Conservation (phyloP, 345 rosid species). For the Salix purpurea region DNA sequence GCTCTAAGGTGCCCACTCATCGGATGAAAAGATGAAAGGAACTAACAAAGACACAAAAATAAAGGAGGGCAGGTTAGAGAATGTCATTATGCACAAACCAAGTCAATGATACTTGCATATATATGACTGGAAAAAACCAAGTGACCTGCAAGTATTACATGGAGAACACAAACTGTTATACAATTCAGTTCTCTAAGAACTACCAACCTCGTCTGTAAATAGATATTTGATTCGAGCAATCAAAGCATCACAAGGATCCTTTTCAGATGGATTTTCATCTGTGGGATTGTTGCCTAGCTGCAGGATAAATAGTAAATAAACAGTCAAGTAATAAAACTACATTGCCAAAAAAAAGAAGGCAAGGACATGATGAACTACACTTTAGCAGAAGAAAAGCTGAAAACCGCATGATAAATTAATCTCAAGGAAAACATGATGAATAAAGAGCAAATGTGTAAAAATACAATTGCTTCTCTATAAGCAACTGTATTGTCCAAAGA, state of each 20-base stretch:
- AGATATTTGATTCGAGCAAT: slow-evolving; percentile 44
- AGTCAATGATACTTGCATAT: too few relatives aligned
- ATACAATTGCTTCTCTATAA: background rate
- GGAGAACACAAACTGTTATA: background rate
- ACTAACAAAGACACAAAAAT: slow-evolving; percentile 34
- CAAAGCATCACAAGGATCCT: slow-evolving; percentile 61
- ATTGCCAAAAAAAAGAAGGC: background rate
- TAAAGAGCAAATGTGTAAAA: background rate
- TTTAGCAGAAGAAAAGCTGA: background rate
- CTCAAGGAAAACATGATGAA: background rate
- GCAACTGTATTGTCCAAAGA: background rate
- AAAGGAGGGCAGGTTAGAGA: slow-evolving; percentile 2
- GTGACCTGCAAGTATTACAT: too few relatives aligned
- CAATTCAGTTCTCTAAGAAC: background rate
- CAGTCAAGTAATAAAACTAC: background rate
- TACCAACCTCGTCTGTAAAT: slow-evolving; percentile 77
- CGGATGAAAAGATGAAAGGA: slow-evolving; percentile 64
- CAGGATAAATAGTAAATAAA: slow-evolving; percentile 13
- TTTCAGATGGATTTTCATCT: slow-evolving; percentile 42
- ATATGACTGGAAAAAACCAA: too few relatives aligned
- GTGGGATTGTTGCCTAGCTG: slow-evolving; percentile 66
- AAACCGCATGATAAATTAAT: background rate
- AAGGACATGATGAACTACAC: background rate
- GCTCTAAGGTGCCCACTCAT: slow-evolving; percentile 81
- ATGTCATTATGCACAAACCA: background rate